A percentile compares a stretch with the other conserved stretches of the same genome.
Evolutionary conservation across 805 yeast species (phyloP).

Genomic region (Barnettozyma botsteinii): DNA sequence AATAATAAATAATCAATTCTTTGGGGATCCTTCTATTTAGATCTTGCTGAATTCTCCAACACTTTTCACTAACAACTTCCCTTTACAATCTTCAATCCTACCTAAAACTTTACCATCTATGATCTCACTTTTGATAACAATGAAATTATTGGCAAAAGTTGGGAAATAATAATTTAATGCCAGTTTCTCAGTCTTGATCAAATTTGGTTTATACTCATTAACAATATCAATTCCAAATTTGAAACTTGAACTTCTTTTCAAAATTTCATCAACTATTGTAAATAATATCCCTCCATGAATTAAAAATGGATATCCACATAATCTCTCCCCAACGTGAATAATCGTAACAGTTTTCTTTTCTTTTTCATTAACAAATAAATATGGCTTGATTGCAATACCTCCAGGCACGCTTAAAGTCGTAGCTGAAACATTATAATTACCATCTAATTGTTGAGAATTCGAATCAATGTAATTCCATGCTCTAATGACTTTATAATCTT

Average conservation of each 20-base stretch:
- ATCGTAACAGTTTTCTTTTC: conserved; percentile 59
- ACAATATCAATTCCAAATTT: conserved; percentile 27
- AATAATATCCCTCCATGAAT: conserved; percentile 89
- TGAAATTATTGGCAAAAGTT: conserved; percentile 71
- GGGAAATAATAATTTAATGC: conserved; percentile 60
- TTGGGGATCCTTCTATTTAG: conserved; percentile 4
- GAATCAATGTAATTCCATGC: conserved; percentile 43
- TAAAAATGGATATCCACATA: conserved; percentile 83
- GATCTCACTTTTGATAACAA: conserved; percentile 53
- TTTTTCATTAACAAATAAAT: conserved; percentile 52
- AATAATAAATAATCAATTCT: conserved; percentile 34
- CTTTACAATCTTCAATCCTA: conserved; percentile 45
- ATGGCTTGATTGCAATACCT: conserved; percentile 70
- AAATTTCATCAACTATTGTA: conserved; percentile 70
- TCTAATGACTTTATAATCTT: conserved; percentile 33
- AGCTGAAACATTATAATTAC: conserved; percentile 33
- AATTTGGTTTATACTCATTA: conserved; percentile 34
- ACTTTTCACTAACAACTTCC: conserved; percentile 53
- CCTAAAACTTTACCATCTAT: conserved; percentile 40
- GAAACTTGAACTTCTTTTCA: conserved; percentile 48
- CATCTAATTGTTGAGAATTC: conserved; percentile 23
- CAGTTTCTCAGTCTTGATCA: conserved; percentile 42
- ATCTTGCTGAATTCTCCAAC: conserved; percentile 40
- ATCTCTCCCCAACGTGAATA: conserved; percentile 67
- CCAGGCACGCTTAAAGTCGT: conserved; percentile 68